Evolutionary conservation across 2,329 filamentous ascomycete species (phyloP).

Genomic region (Metarhizium sp.): DNA sequence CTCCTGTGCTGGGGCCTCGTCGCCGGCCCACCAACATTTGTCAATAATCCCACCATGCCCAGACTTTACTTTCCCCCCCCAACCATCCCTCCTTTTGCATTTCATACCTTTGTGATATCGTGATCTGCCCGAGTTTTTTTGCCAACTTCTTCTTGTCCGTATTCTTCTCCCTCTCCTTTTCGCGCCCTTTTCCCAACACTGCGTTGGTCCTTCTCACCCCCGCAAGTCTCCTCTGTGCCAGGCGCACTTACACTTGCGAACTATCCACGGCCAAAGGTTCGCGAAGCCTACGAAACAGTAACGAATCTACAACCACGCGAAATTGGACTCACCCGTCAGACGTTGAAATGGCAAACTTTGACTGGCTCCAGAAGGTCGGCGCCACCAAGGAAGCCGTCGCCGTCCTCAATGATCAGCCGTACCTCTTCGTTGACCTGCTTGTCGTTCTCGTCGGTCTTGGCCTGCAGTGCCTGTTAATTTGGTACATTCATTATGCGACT

Average conservation of each 20-base stretch:
- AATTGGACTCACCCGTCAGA: background rate
- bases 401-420: conserved; percentile 51
- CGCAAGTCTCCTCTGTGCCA: background rate
- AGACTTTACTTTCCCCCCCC: background rate
- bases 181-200: background rate
- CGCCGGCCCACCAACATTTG: background rate
- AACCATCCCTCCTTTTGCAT: background rate
- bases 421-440: conserved; percentile 47
- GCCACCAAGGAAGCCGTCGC: conserved; percentile 49
- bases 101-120: no score
- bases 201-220: background rate
- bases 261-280: no score
- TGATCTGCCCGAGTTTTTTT: no score
- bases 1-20: conserved; percentile 6
- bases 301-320: no score
- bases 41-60: background rate
- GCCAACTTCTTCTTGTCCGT: no score
- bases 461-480: conserved; percentile 37
- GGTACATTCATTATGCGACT: conserved; percentile 51
- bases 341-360: conserved; percentile 40
- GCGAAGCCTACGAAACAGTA: no score
- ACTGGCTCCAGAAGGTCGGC: conserved; percentile 46
- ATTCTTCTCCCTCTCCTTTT: no score
- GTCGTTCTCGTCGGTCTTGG: conserved; percentile 41
- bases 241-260: background rate